phyloP scores from a whole-genome alignment of 768 basidiomycete species.

The Neoboletus brunneissimus region DNA sequence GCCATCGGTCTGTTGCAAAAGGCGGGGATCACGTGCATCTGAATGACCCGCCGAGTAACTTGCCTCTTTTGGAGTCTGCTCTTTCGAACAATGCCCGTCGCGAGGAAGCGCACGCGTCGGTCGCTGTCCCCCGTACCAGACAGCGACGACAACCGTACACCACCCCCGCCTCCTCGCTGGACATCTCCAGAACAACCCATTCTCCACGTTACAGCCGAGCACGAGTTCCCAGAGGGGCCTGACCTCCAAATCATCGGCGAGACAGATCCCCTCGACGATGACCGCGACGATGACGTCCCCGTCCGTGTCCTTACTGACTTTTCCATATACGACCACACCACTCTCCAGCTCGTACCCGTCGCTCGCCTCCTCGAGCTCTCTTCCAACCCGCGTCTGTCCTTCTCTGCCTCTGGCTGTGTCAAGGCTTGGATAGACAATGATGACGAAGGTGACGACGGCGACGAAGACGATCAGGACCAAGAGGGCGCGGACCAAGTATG shows the following conservation, averaged over 20 bases:
- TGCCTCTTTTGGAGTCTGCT: conserved; percentile 2
- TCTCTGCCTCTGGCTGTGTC: conserved; percentile 41
- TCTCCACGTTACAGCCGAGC: conserved; percentile 23
- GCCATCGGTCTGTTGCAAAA: conserved; percentile 9
- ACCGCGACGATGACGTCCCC: conserved; percentile 43
- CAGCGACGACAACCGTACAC: conserved; percentile 14
- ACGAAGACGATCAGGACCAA: conserved; percentile 22
- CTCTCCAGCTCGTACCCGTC: conserved; percentile 40
- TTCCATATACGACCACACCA: conserved; percentile 43
- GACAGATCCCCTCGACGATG: conserved; percentile 25
- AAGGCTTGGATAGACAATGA: conserved; percentile 37
- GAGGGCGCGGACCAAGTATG: conserved; percentile 17
- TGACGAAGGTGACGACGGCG: conserved; percentile 25
- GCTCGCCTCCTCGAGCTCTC: conserved; percentile 37
- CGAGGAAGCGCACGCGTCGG: conserved; percentile 26
- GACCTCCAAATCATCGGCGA: conserved; percentile 46
- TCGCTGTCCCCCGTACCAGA: conserved; percentile 17
- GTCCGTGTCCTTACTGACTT: conserved; percentile 57
- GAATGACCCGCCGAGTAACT: neutral
- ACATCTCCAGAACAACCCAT: conserved; percentile 7
- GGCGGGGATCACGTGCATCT: conserved; percentile 12
- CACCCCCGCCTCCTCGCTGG: conserved; percentile 7
- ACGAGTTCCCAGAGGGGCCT: conserved; percentile 39
- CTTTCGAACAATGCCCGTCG: conserved; percentile 18
- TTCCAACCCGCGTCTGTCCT: conserved; percentile 15